Conservation (phyloP, 2,329 filamentous ascomycete genomes). For the Botryotinia globosa region DNA sequence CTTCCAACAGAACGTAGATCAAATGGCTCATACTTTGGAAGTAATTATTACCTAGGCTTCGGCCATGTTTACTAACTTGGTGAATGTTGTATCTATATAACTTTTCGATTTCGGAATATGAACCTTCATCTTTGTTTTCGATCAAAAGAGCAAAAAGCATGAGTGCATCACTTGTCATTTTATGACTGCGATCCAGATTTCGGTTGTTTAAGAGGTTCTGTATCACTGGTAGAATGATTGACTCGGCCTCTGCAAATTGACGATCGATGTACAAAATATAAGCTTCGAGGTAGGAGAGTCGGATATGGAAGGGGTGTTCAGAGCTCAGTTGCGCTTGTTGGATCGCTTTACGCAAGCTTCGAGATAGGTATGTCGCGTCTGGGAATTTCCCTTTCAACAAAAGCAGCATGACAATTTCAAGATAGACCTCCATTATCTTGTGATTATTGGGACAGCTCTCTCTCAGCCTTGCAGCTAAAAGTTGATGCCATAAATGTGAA, state of each 20-base stretch:
- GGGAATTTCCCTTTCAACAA: rapidly evolving
- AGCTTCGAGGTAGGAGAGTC: background rate
- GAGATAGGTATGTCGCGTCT: background rate
- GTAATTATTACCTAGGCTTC: background rate
- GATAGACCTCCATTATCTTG: background rate
- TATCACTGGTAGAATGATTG: background rate
- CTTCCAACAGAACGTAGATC: background rate
- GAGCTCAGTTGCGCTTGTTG: background rate
- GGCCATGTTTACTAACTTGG: background rate
- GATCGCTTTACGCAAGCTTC: background rate
- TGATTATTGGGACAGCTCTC: background rate
- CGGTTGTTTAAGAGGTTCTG: background rate
- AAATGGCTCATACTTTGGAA: rapidly evolving
- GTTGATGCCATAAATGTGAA: background rate
- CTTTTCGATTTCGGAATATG: background rate
- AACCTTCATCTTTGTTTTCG: rapidly evolving
- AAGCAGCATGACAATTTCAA: background rate
- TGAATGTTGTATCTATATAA: background rate
- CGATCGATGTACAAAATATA: rapidly evolving
- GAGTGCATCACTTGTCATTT: background rate
- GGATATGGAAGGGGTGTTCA: background rate
- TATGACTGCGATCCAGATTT: background rate
- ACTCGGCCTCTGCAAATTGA: background rate
- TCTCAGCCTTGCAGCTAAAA: background rate
- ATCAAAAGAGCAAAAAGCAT: background rate